These are phyloP conservation scores for Phytophthora lateralis DNA, from an alignment of 352 stramenopile species.

Conservation along the genomic window DNA sequence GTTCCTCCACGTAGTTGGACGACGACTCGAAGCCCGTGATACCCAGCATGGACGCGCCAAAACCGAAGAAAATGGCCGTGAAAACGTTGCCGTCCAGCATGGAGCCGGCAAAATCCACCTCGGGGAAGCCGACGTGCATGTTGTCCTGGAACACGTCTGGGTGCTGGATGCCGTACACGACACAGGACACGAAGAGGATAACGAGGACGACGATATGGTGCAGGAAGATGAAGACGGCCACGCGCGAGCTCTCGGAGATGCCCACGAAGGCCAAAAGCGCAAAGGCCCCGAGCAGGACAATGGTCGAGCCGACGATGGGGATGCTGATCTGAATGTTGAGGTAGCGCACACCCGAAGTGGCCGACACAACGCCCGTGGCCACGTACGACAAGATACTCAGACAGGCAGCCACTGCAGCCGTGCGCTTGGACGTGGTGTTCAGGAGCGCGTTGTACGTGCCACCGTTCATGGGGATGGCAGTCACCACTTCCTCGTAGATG, in stretches of 20 bases:
- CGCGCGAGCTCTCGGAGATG: conserved; percentile 80
- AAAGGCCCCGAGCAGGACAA: conserved; percentile 74
- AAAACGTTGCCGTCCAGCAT: conserved; percentile 43
- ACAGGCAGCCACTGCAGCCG: conserved; percentile 80
- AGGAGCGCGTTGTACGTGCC: conserved; percentile 91
- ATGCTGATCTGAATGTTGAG: conserved; percentile 69
- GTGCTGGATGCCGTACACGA: conserved; percentile 67
- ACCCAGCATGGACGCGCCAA: conserved; percentile 79
- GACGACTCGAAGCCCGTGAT: conserved; percentile 90
- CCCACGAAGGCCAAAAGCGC: conserved; percentile 69
- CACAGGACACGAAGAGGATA: conserved; percentile 52
- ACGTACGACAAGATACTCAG: conserved; percentile 91
- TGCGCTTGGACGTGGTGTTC: conserved; percentile 88
- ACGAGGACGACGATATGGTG: conserved; percentile 71
- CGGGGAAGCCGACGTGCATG: conserved; percentile 52
- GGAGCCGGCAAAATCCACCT: conserved; percentile 57
- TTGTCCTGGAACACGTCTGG: conserved; percentile 65
- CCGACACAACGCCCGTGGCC: conserved; percentile 79
- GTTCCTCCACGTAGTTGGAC: conserved; percentile 88
- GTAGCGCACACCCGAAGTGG: conserved; percentile 78
- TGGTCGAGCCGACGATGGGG: conserved; percentile 35
- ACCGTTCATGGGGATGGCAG: conserved; percentile 88
- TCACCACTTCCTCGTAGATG: conserved; percentile 62
- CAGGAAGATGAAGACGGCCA: conserved; percentile 81
- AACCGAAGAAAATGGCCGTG: conserved; percentile 74